Evolutionary conservation across 2,329 filamentous ascomycete species (phyloP).

Genomic region (Fusarium cyanostomum): DNA sequence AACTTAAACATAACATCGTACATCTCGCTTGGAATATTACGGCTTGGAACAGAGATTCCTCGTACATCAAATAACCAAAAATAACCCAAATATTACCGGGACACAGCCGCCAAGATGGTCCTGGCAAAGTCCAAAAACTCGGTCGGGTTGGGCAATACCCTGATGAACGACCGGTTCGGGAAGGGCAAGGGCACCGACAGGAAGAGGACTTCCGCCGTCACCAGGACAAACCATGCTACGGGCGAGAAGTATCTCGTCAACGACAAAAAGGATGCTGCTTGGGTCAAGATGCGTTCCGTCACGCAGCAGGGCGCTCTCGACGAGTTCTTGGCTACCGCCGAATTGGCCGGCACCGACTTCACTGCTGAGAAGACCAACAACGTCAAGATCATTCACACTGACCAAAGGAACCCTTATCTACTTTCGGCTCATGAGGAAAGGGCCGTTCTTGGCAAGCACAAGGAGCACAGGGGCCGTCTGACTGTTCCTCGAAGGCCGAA

Average conservation of each 20-base stretch:
- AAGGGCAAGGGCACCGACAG: constrained; percentile 88
- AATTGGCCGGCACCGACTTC: constrained; percentile 98
- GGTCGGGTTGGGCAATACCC: constrained; percentile 92
- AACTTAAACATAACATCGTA: constrained; percentile 29
- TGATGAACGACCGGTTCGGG: constrained; percentile 99
- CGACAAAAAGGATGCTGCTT: constrained; percentile 87
- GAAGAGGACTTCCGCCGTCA: constrained; percentile 70
- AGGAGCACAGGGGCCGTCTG: constrained; percentile 78
- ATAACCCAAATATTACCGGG: not conserved
- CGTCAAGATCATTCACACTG: constrained; percentile 96
- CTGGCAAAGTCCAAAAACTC: constrained; percentile 92
- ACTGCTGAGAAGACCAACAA: constrained; percentile 99
- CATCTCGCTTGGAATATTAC: constrained; percentile 13
- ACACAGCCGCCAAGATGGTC: constrained; percentile 57
- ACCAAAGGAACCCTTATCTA: constrained; percentile 95
- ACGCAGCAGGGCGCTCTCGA: constrained; percentile 97
- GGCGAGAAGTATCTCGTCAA: constrained; percentile 95
- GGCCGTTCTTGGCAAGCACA: constrained; percentile 80
- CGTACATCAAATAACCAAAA: constrained; percentile 10
- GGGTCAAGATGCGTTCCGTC: constrained; percentile 99
- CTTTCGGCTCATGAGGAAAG: constrained; percentile 87
- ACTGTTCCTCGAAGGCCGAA: constrained; percentile 90
- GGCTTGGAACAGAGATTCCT: constrained; percentile 26
- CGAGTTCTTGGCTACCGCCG: constrained; percentile 94
- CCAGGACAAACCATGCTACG: constrained; percentile 78